These are phyloP conservation scores for Neurospora sp. DNA, from an alignment of 495 filamentous ascomycete genomes.

Conservation along the genomic window DNA sequence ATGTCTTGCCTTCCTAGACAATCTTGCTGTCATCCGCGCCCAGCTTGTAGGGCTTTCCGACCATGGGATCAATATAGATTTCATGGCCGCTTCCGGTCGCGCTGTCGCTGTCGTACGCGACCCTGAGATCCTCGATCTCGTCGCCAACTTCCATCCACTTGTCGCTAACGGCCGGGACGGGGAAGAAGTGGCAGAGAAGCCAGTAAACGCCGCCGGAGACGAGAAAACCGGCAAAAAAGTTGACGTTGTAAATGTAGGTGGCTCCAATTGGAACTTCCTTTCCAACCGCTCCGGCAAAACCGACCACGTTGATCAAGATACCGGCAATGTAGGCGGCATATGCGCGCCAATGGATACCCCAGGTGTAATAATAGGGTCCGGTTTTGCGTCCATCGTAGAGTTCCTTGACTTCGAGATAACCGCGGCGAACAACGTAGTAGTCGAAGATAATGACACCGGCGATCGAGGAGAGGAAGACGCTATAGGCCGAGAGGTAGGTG, in stretches of 20 bases:
- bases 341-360: constrained; percentile 71
- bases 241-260: constrained; percentile 79
- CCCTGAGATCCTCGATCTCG: constrained; percentile 41
- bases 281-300: constrained; percentile 77
- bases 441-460: constrained; percentile 84
- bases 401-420: constrained; percentile 68
- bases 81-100: constrained; percentile 8
- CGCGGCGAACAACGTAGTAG: constrained; percentile 80
- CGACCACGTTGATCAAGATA: constrained; percentile 87
- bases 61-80: constrained; percentile 2
- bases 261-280: constrained; percentile 59
- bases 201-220: constrained; percentile 62
- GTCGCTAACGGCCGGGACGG: constrained; percentile 63
- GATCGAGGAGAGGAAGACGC: constrained; percentile 89
- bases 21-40: constrained; percentile 4
- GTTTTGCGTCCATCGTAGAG: constrained; percentile 63
- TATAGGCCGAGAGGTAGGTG: constrained; percentile 90
- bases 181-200: constrained; percentile 53
- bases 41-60: background rate
- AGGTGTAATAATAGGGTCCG: constrained; percentile 62
- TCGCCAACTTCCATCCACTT: constrained; percentile 76
- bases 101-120: constrained; percentile 33
- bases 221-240: constrained; percentile 79
- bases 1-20: background rate
- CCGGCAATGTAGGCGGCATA: constrained; percentile 78